Base-by-base conservation (phyloP, 441 rosid species). In the Flueggea neowawraea region DNA sequence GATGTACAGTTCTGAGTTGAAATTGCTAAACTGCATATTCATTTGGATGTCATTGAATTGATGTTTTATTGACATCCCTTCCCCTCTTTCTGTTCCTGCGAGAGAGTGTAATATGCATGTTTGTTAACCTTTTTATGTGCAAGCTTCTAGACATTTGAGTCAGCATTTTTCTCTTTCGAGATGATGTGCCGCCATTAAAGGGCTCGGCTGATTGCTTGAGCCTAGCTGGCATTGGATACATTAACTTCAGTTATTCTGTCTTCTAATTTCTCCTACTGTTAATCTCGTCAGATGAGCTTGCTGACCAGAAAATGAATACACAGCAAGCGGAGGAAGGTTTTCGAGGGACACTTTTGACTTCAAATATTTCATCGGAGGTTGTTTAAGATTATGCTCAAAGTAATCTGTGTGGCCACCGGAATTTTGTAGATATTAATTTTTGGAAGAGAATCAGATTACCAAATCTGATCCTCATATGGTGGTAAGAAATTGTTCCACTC, bases 281-380 rank as follows among this genome's bases (percentile, higher is more conserved):
- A 52, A 64, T 66, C 28, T 69, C 52, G 54, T 68, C 84, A 95
- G 99, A 95, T 83, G 98, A 95, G 82, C 79, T 95, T 62, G 76
- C 86, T 70, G 90, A 76, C 57, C 83, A 80, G 76, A 89, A 84
- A 73, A 65, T 76, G 68, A 82, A 81, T 62, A 67, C 75, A 56
- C 82, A 79, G 58, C 83, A 75, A 74, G 68, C 82, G 6, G 96
- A 95, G 75, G 96, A 75, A 77, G 99, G 99, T 39, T 95, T 95
- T 69, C 85, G 91, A 14, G 97, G 99, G 52, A 89, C 98, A 33
- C 83, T 93, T 56, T 69, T 93, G 84, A 78, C 94, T 12, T 76
- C 87, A 67, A 79, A 82, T 75, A 75, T 80, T 71, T 72, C 92
- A 59, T 86, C 90, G 47, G 78, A 84, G 76, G 90, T 82, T 72